Evolutionary conservation across 768 basidiomycete genomes (phyloP).

Genomic region (Butyriboletus loyo): DNA sequence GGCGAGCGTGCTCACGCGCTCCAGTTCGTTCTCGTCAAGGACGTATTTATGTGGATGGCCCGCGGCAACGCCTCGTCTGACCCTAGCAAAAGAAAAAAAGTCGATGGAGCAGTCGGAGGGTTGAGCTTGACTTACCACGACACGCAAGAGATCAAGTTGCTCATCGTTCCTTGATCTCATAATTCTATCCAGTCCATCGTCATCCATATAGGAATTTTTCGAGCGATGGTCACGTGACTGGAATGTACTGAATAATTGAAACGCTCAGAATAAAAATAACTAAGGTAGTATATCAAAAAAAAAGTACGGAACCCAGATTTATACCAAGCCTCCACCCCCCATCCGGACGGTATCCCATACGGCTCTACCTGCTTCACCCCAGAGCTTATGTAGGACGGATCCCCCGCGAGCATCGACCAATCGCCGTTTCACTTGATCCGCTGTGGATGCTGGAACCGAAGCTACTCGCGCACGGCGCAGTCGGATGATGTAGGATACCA

Average conservation of each 20-base stretch:
- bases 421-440: constrained; percentile 55
- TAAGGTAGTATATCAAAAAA: background rate
- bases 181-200: background rate
- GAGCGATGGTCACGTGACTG: constrained; percentile 18
- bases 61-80: constrained; percentile 73
- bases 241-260: background rate
- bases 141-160: constrained; percentile 70
- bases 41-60: constrained; percentile 83
- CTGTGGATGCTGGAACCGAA: constrained; percentile 36
- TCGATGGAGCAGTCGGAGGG: background rate
- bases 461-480: constrained; percentile 40
- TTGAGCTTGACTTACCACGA: constrained; percentile 43
- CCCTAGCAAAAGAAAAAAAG: constrained; percentile 41
- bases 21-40: constrained; percentile 86
- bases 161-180: constrained; percentile 42
- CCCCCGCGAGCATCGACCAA: constrained; percentile 41
- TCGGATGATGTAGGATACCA: constrained; percentile 50
- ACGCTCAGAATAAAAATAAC: constrained; percentile 19
- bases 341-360: constrained; percentile 68
- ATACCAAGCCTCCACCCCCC: constrained; percentile 75
- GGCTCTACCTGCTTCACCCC: constrained; percentile 50
- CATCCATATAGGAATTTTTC: constrained; percentile 8
- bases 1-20: constrained; percentile 85
- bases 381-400: constrained; percentile 40
- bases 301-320: background rate